Percentiles rank a stretch among this genome's conserved stretches.
Evolutionary conservation across 2,329 filamentous ascomycete species (phyloP).

Genomic region (Capronia americana): DNA sequence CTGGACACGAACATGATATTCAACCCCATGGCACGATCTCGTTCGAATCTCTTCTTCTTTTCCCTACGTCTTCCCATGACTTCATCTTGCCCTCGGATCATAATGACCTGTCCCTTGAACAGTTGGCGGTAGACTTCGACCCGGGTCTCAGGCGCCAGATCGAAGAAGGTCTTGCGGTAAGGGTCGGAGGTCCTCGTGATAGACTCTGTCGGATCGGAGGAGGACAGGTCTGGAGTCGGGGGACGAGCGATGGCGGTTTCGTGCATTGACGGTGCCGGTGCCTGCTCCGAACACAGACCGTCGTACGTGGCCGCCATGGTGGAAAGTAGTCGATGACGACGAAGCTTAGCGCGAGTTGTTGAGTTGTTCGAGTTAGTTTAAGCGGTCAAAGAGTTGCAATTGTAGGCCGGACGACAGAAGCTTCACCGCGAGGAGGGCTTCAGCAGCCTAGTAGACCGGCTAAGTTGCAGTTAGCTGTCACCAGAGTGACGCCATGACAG

Average conservation of each 20-base stretch:
- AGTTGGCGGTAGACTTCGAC: conserved; percentile 2
- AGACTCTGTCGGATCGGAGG: neutral
- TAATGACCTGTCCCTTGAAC: neutral
- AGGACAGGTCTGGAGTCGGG: neutral
- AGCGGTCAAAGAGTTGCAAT: neutral
- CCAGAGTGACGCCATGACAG: neutral
- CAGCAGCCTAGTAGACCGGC: neutral
- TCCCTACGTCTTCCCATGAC: neutral
- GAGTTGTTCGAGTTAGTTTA: neutral
- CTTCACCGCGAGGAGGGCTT: neutral
- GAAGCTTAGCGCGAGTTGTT: neutral
- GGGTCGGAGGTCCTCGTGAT: neutral
- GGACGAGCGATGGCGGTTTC: neutral
- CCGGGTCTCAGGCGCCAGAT: conserved; percentile 2
- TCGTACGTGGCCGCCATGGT: neutral
- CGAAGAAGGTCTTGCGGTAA: conserved; percentile 7
- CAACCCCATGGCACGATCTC: conserved; percentile 9
- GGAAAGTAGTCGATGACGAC: neutral
- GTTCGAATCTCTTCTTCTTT: neutral
- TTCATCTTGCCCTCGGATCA: neutral
- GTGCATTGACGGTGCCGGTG: neutral
- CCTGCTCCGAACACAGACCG: neutral
- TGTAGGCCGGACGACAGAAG: neutral
- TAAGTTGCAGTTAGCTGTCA: neutral
- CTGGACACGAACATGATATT: conserved; percentile 6